These are phyloP conservation scores for Arachis stenosperma DNA, from an alignment of 306 rosid genomes.

Conservation along the genomic window DNA sequence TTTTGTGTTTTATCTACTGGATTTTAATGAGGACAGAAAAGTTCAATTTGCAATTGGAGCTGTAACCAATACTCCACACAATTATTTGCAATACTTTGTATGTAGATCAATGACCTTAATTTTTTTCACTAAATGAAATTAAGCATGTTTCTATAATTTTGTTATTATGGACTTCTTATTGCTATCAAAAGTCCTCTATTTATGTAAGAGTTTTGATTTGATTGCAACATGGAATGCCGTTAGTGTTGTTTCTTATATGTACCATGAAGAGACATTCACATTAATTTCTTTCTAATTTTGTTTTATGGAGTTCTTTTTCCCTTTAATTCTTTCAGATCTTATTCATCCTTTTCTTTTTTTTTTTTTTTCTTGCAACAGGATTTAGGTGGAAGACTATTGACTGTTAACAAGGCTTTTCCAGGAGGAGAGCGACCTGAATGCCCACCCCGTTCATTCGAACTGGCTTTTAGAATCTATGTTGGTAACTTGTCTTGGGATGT, in stretches of 20 bases:
- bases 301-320: not conserved
- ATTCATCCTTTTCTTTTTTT: not conserved
- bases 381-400: conserved; percentile 69
- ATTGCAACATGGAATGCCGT: not conserved
- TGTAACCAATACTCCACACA: not conserved
- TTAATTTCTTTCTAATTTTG: not conserved
- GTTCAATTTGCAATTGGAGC: not conserved
- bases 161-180: not conserved
- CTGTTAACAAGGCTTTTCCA: conserved; percentile 92
- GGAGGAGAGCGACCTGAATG: conserved; percentile 77
- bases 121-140: conserved; percentile 7
- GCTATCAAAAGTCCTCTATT: not conserved
- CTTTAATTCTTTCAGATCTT: not conserved
- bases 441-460: conserved; percentile 57
- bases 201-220: not conserved
- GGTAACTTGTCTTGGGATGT: conserved; percentile 95
- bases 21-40: not conserved
- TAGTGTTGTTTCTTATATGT: not conserved
- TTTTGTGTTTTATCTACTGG: conserved; percentile 7
- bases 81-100: conserved; percentile 10
- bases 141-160: conserved; percentile 4
- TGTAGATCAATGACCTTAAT: not conserved
- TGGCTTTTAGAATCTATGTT: conserved; percentile 65
- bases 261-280: no score
- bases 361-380: conserved; percentile 50